phyloP scores from a whole-genome alignment of 2,329 filamentous ascomycete genomes.

The Colletotrichum falcatum region DNA sequence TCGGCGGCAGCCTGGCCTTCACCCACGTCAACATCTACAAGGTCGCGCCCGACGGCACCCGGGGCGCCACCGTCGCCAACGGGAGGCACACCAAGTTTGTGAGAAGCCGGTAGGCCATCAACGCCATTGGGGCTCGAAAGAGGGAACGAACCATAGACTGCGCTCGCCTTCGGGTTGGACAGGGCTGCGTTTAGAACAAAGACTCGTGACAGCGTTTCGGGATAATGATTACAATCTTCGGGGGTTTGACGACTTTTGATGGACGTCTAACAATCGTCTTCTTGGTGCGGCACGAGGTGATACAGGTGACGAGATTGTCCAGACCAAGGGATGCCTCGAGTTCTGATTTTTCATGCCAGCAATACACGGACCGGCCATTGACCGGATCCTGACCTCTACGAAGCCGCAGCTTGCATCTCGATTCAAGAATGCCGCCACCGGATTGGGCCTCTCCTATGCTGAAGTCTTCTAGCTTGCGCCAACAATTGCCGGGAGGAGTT shows the following conservation, averaged over 20 bases:
- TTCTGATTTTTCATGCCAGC: too few species aligned
- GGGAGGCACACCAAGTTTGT: slow-evolving; percentile 43
- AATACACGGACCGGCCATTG: too few species aligned
- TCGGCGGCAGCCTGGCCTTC: slow-evolving; percentile 76
- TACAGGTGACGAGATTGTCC: background rate
- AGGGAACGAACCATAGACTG: background rate
- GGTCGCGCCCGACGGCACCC: slow-evolving; percentile 31
- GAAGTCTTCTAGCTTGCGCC: too few species aligned
- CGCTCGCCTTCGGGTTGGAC: too few species aligned
- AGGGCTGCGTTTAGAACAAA: background rate
- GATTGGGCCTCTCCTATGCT: too few species aligned
- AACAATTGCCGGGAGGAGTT: too few species aligned
- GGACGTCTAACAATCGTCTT: too few species aligned
- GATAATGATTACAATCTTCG: background rate
- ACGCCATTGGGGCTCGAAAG: too few species aligned
- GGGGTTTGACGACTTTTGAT: background rate
- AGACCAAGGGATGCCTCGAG: background rate
- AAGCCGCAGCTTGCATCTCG: too few species aligned
- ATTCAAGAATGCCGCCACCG: too few species aligned
- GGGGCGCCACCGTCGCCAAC: slow-evolving; percentile 34
- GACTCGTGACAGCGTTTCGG: background rate
- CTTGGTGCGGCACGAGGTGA: background rate
- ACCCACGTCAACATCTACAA: slow-evolving; percentile 41
- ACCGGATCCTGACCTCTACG: too few species aligned
- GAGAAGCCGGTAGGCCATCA: slow-evolving; percentile 21